Conservation (phyloP, 2,329 filamentous ascomycete species). For the Aspergillus fructus region DNA sequence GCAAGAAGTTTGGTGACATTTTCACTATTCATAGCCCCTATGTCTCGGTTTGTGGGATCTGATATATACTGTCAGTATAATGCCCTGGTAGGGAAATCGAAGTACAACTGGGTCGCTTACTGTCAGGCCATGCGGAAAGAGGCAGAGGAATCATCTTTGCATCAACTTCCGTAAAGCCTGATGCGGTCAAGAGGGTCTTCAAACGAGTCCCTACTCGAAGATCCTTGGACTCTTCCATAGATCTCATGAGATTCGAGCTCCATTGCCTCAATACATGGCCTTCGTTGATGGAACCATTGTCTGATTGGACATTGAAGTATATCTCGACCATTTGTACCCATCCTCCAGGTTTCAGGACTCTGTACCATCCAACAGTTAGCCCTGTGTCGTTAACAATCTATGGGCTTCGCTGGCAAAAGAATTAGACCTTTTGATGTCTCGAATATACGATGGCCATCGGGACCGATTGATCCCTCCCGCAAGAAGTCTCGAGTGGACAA, state of each 20-base stretch:
- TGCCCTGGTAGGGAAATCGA: background rate
- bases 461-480: slow-evolving; percentile 64
- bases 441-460: slow-evolving; percentile 74
- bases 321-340: slow-evolving; percentile 90
- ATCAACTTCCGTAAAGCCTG: slow-evolving; percentile 69
- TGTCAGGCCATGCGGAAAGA: slow-evolving; percentile 67
- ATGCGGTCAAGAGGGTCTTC: slow-evolving; percentile 56
- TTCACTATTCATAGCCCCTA: slow-evolving; percentile 42
- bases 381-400: background rate
- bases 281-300: slow-evolving; percentile 73
- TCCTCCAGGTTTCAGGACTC: slow-evolving; percentile 66
- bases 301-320: slow-evolving; percentile 80
- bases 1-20: slow-evolving; percentile 39
- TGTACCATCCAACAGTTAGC: slow-evolving; percentile 17
- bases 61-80: slow-evolving; percentile 20
- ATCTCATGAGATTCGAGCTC: slow-evolving; percentile 64
- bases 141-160: slow-evolving; percentile 64
- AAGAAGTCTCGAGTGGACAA: slow-evolving; percentile 71
- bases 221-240: slow-evolving; percentile 65
- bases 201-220: slow-evolving; percentile 64
- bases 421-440: slow-evolving; percentile 64
- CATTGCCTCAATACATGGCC: slow-evolving; percentile 65
- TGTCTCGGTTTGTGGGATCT: slow-evolving; percentile 44
- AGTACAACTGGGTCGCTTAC: slow-evolving; percentile 45
- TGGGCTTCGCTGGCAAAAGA: slow-evolving; percentile 1